Evolutionary conservation across 805 yeast genomes (phyloP), one percentile per base, ranked within the genome.

Genomic region (Candida anglica): DNA sequence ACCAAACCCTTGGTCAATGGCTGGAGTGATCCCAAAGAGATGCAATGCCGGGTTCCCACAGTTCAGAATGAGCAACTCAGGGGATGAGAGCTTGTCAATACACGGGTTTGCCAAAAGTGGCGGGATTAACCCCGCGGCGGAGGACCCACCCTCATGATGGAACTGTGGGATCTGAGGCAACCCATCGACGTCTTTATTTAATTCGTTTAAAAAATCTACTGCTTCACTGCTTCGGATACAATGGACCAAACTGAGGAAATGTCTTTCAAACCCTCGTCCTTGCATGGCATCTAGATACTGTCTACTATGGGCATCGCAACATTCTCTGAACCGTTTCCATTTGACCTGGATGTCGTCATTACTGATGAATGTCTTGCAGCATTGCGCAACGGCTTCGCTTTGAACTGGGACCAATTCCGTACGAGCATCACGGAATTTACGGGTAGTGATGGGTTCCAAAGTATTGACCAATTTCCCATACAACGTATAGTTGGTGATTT

Each of bases 31-130:
- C 0, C 97, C 97, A 64, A 88, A 88, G 32, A 82, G 68, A 42
- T 83, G 79, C 37, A 88, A 67, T 1, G 95, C 83, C 5, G 95
- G 95, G 54, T 88, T 88, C 24, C 96, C 96, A 63, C 97, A 88
- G 58, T 88, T 88, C 13, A 89, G 79, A 4, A 93, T 84, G 33
- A 66, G 52, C 18, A 66, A 41, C 34, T 65, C 71, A 0, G 71
- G 69, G 7, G 48, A 38, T 4, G 53, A 36, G n/a, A 66, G 47
- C 36, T 47, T 51, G 19, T 66, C 66, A 28, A 66, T 51, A 10
- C 51, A 30, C 1, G 58, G 55, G 33, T 61, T 60, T 3, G 63
- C 52, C 5, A 66, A 39, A 19, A 66, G 50, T 2, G 71, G 69
- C 15, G 62, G 40, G 19, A 11, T 45, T 33, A 2, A 36, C 19